These are phyloP conservation scores for Xylaria multiplex DNA, from an alignment of 2,329 filamentous ascomycete species.

Conservation along the genomic window DNA sequence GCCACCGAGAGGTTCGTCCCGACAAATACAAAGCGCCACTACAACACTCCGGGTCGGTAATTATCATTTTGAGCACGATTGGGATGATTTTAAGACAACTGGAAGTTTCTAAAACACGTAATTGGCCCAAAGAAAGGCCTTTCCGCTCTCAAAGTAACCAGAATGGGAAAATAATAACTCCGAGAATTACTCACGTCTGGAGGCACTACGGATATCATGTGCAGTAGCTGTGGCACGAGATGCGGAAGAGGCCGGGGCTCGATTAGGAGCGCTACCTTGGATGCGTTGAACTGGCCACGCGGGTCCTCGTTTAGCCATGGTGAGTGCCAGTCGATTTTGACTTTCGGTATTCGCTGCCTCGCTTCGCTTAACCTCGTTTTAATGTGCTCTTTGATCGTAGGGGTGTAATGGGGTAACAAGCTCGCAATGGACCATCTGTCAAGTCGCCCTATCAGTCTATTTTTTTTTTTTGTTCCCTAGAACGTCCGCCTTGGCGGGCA, in stretches of 20 bases:
- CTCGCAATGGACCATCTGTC: conserved; percentile 60
- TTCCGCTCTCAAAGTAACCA: too few relatives aligned
- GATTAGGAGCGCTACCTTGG: conserved; percentile 64
- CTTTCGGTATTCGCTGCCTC: conserved; percentile 50
- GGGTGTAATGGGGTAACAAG: conserved; percentile 56
- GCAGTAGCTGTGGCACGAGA: conserved; percentile 60
- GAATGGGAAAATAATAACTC: too few relatives aligned
- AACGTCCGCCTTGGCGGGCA: neutral
- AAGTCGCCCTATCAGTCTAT: conserved; percentile 14
- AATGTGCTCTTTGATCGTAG: conserved; percentile 54
- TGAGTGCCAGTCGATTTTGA: conserved; percentile 51
- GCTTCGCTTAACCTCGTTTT: conserved; percentile 54
- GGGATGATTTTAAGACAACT: too few relatives aligned
- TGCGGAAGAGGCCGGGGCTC: conserved; percentile 60
- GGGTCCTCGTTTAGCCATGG: conserved; percentile 41
- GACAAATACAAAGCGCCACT: conserved; percentile 64
- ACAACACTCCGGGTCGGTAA: too few relatives aligned
- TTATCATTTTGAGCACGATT: too few relatives aligned
- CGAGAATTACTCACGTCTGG: conserved; percentile 50
- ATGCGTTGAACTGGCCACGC: conserved; percentile 55
- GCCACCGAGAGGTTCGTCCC: conserved; percentile 60
- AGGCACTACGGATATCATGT: conserved; percentile 63
- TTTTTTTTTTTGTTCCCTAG: neutral
- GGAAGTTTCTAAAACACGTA: too few relatives aligned
- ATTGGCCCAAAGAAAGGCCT: too few relatives aligned